Base-by-base conservation (phyloP, 2,329 filamentous ascomycete species). In the Alternaria conjuncta region DNA sequence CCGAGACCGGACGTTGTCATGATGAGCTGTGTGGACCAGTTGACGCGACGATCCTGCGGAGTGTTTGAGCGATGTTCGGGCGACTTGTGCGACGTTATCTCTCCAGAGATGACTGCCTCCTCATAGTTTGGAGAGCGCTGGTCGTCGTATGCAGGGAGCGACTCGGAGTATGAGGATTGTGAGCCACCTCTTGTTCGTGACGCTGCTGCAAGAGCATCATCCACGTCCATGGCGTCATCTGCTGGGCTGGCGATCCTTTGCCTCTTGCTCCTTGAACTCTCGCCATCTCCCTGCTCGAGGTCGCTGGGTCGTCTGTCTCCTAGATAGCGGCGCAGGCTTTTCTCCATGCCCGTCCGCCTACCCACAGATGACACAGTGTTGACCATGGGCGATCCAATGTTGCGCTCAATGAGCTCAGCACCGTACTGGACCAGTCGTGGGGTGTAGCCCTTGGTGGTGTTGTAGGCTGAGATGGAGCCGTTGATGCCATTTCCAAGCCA, bases 1-100 rank as follows among this genome's bases (percentile, higher is more conserved):
- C 94, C 94, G 1, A 98, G 86, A 0, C 94, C 95, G 1, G 94
- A 97, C 0, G 95, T 97, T 6, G 93, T 94, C 78, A 97, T 92
- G 69, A 97, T 92, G 18, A 97, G 84, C 13, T 94, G 89, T 11
- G 92, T 92, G 65, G 92, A 92, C 93, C 94, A 96, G 44, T 84
- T 86, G 11, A 74, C 85, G 25, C 80, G 77, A 47, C 77, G 71
- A 63, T 78, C 75, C 47, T 78, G 74, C 5, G 67, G 78, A 68
- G 70, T 75, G 55, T 63, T 66, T 53, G 61, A 51, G 45, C 66
- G 70, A 49, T 60, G 61, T 46, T 68, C 68, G 32, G 65, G 53
- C 41, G 75, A 64, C 54, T 75, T 73, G 64, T 68, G 65, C 2
- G 68, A 65, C n/a, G 72, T 78, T 2, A 59, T 30, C 4, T 68